Evolutionary conservation across 495 filamentous ascomycete genomes (phyloP).

Genomic region (Penicillium paxilli): DNA sequence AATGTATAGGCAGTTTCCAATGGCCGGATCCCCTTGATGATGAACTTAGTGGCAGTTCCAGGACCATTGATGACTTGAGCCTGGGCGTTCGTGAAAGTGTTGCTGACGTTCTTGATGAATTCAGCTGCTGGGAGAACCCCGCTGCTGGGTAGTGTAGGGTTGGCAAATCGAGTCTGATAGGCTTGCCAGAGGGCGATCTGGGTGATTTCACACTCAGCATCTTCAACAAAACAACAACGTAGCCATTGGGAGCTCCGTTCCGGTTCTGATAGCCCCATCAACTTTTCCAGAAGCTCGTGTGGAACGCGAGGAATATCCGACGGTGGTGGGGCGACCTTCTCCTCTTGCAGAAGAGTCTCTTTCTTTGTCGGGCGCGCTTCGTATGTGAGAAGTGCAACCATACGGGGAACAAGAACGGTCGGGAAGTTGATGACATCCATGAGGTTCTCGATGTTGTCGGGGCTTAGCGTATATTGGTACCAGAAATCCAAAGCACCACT

Average conservation of each 20-base stretch:
- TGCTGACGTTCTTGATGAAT: slow-evolving; percentile 94
- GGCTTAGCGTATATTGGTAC: slow-evolving; percentile 87
- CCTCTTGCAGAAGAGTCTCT: slow-evolving; percentile 44
- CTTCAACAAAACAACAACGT: slow-evolving; percentile 72
- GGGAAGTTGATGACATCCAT: slow-evolving; percentile 62
- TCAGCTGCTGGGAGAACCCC: slow-evolving; percentile 82
- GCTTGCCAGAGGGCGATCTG: slow-evolving; percentile 97
- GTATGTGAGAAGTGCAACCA: slow-evolving; percentile 73
- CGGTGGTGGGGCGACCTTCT: slow-evolving; percentile 48
- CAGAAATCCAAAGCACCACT: slow-evolving; percentile 89
- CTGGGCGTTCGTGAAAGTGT: slow-evolving; percentile 68
- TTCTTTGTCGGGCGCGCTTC: slow-evolving; percentile 50
- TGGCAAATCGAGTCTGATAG: slow-evolving; percentile 80
- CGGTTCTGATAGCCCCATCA: slow-evolving; percentile 77
- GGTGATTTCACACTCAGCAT: slow-evolving; percentile 79
- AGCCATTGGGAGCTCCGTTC: slow-evolving; percentile 85
- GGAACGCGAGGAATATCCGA: slow-evolving; percentile 75
- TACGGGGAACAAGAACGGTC: slow-evolving; percentile 66
- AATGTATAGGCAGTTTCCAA: slow-evolving; percentile 73
- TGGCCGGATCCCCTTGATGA: slow-evolving; percentile 87
- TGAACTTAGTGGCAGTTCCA: slow-evolving; percentile 69
- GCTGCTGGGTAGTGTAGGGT: slow-evolving; percentile 45
- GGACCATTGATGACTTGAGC: slow-evolving; percentile 75
- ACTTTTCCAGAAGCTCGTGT: slow-evolving; percentile 69
- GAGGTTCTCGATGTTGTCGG: slow-evolving; percentile 77